phyloP scores from a whole-genome alignment of 2,329 filamentous ascomycete genomes.

The Aschersonia sp. region DNA sequence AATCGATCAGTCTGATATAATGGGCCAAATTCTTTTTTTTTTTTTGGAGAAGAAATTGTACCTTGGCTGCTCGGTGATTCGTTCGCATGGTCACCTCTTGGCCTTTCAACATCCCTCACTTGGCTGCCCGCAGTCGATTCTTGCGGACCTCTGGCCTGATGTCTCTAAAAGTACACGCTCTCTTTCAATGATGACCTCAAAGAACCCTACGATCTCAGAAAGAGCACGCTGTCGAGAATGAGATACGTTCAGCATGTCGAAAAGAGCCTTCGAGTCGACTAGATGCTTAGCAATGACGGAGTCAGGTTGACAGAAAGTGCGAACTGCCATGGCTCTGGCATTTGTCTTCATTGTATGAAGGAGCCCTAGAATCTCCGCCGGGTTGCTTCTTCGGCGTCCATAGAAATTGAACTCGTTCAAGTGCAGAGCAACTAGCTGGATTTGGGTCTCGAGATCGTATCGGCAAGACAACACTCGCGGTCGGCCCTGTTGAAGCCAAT shows the following conservation, averaged over 20 bases:
- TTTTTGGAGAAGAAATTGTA: too few relatives aligned
- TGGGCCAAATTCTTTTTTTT: too few relatives aligned
- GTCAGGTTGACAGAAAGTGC: constrained; percentile 44
- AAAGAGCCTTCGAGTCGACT: constrained; percentile 34
- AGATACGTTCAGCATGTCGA: constrained; percentile 31
- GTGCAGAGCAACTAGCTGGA: constrained; percentile 38
- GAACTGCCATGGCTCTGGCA: constrained; percentile 34
- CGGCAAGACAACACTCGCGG: constrained; percentile 41
- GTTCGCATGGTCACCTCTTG: too few relatives aligned
- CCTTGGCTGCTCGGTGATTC: too few relatives aligned
- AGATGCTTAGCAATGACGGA: constrained; percentile 43
- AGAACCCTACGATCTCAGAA: constrained; percentile 37
- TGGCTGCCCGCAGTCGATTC: not conserved
- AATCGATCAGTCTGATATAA: too few relatives aligned
- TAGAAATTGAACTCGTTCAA: constrained; percentile 39
- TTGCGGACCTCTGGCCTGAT: not conserved
- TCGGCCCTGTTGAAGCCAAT: constrained; percentile 36
- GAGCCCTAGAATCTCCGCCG: constrained; percentile 28
- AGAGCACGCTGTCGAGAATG: constrained; percentile 29
- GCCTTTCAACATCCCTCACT: too few relatives aligned
- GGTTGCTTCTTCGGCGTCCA: constrained; percentile 27
- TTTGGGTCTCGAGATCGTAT: constrained; percentile 44
- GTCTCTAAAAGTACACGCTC: constrained; percentile 10
- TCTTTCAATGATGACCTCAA: constrained; percentile 35
- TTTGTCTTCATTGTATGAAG: constrained; percentile 37